These are phyloP conservation scores for Suillus decipiens DNA, from an alignment of 768 basidiomycete genomes.

Conservation along the genomic window DNA sequence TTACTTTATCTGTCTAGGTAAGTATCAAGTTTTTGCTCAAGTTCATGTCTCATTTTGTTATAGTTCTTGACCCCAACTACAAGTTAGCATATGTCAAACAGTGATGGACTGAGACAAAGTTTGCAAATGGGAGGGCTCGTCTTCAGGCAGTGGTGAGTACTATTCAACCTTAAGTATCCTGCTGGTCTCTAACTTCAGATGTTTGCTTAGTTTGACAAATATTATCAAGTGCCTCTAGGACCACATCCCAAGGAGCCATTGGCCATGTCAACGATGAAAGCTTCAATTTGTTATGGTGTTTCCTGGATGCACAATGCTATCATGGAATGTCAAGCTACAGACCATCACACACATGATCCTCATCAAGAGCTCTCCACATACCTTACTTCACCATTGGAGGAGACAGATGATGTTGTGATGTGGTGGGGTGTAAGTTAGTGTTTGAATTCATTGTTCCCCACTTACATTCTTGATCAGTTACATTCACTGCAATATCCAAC, in stretches of 20 bases:
- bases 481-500: not conserved
- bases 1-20: too few species aligned
- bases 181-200: too few species aligned
- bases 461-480: slow-evolving; percentile 9
- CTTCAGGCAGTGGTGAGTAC: too few species aligned
- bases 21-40: too few species aligned
- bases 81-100: not conserved
- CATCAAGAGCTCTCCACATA: slow-evolving; percentile 9
- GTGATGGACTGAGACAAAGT: not conserved
- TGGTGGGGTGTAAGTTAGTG: slow-evolving; percentile 2
- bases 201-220: not conserved
- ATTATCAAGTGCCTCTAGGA: not conserved
- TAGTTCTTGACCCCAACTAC: not conserved
- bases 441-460: not conserved
- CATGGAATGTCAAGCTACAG: not conserved
- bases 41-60: not conserved
- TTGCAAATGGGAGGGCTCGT: too few species aligned
- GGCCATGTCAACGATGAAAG: not conserved
- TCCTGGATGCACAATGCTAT: not conserved
- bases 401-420: not conserved
- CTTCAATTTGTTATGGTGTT: not conserved
- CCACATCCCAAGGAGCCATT: not conserved
- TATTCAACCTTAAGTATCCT: too few species aligned
- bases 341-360: not conserved
- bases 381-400: slow-evolving; percentile 4